Evolutionary conservation across 768 basidiomycete genomes (phyloP).

Genomic region (Leccinellum rugosiceps): DNA sequence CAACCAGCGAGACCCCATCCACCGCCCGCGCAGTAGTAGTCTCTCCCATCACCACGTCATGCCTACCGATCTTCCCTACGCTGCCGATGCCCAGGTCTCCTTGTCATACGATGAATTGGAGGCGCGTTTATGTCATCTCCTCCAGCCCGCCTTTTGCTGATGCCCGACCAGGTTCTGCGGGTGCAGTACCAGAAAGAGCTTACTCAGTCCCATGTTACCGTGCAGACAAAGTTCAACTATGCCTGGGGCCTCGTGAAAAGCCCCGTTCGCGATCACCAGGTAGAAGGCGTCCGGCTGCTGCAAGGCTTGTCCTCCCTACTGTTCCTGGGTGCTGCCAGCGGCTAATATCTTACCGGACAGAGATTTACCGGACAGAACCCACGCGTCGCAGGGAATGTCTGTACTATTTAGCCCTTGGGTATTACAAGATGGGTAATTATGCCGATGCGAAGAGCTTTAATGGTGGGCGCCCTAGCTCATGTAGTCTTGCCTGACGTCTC

Average conservation of each 20-base stretch:
- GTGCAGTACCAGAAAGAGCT: constrained; percentile 88
- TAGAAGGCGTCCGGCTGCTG: constrained; percentile 85
- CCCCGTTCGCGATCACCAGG: constrained; percentile 78
- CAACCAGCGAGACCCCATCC: constrained; percentile 19
- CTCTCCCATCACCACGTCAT: constrained; percentile 33
- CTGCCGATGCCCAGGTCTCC: constrained; percentile 90
- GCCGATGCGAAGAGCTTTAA: constrained; percentile 92
- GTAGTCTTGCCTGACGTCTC: background rate
- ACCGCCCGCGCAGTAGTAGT: constrained; percentile 18
- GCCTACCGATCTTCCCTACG: constrained; percentile 89
- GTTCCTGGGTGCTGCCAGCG: background rate
- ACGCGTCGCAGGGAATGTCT: constrained; percentile 88
- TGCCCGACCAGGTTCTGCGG: constrained; percentile 62
- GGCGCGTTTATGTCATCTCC: constrained; percentile 37
- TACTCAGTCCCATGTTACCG: constrained; percentile 77
- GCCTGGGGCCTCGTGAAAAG: constrained; percentile 97
- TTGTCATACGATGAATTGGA: constrained; percentile 88
- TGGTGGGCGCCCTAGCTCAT: constrained; percentile 47
- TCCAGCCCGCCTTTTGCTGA: background rate
- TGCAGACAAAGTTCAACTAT: constrained; percentile 97
- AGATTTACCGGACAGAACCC: constrained; percentile 88
- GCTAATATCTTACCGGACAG: constrained; percentile 39
- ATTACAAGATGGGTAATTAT: constrained; percentile 96
- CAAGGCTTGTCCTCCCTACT: constrained; percentile 57
- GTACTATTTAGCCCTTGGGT: constrained; percentile 93